These are phyloP conservation scores for Vigna unguiculata DNA, from an alignment of 306 rosid species.

Conservation along the genomic window DNA sequence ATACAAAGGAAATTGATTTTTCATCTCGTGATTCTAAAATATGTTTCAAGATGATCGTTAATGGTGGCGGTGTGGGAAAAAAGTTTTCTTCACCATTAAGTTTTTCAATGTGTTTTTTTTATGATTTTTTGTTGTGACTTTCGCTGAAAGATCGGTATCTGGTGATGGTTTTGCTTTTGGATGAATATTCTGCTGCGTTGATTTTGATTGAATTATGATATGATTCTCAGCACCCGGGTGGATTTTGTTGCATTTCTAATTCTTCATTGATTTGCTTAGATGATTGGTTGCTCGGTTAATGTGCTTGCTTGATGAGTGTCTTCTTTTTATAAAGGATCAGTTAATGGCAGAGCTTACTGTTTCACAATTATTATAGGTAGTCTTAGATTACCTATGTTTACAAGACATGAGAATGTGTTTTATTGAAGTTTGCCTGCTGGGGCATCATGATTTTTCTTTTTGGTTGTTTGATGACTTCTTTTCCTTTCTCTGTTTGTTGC, in stretches of 20 bases:
- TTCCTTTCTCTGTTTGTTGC: conserved; percentile 20
- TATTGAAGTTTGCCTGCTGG: conserved; percentile 27
- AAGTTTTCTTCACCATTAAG: conserved; percentile 39
- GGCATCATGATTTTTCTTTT: conserved; percentile 28
- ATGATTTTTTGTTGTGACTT: conserved; percentile 35
- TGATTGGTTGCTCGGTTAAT: conserved; percentile 28
- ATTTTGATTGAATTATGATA: conserved; percentile 16
- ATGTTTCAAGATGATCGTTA: conserved; percentile 30
- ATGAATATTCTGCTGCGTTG: conserved; percentile 40
- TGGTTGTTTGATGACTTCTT: conserved; percentile 26
- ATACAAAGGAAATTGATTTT: neutral
- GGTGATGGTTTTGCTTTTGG: conserved; percentile 27
- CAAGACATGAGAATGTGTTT: conserved; percentile 6
- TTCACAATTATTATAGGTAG: conserved; percentile 41
- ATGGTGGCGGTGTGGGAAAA: conserved; percentile 18
- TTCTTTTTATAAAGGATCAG: conserved; percentile 19
- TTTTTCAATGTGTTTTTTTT: conserved; percentile 33
- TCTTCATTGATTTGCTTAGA: conserved; percentile 21
- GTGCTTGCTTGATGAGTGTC: conserved; percentile 40
- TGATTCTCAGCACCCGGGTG: neutral
- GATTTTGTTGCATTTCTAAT: conserved; percentile 28
- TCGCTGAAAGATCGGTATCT: conserved; percentile 34
- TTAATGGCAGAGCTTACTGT: conserved; percentile 13
- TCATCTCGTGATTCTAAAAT: conserved; percentile 12
- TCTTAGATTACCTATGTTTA: conserved; percentile 16